Percentiles rank a stretch among this genome's conserved stretches.
Conservation (phyloP, 306 rosid species). For the Sicyos baderoa region DNA sequence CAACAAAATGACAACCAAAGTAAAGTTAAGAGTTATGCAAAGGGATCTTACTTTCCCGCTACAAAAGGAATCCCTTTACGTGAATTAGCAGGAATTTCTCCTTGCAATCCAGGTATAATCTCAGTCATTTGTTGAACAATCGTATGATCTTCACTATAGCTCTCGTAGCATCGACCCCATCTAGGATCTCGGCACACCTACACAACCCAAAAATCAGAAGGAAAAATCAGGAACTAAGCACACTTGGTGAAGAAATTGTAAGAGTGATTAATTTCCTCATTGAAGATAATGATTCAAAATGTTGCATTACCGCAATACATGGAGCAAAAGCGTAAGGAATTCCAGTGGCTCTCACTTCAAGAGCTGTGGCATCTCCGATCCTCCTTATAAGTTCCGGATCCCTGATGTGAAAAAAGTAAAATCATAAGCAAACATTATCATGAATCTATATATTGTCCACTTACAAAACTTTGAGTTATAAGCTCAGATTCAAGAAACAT, state of each 20-base stretch:
- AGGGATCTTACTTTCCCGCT: conserved; percentile 72
- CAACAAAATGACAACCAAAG: not conserved
- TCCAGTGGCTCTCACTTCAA: conserved; percentile 97
- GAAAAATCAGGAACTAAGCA: conserved; percentile 9
- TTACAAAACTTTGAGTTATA: not conserved
- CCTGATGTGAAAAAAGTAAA: conserved; percentile 30
- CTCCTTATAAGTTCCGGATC: conserved; percentile 74
- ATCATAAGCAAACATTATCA: not conserved
- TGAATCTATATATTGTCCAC: not conserved
- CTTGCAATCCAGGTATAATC: conserved; percentile 93
- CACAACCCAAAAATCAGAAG: not conserved
- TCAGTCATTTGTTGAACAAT: conserved; percentile 82
- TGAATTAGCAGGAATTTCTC: conserved; percentile 56
- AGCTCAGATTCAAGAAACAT: not conserved
- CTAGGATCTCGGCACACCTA: conserved; percentile 99
- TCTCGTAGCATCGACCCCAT: conserved; percentile 98
- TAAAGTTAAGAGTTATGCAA: not conserved
- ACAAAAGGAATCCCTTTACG: conserved; percentile 73
- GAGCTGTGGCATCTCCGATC: conserved; percentile 95
- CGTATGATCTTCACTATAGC: conserved; percentile 78
- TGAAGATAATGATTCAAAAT: not conserved
- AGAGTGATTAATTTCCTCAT: not conserved
- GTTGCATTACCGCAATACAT: conserved; percentile 74
- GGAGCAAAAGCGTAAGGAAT: conserved; percentile 90
- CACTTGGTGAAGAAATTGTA: conserved; percentile 1